Evolutionary conservation across 768 basidiomycete genomes (phyloP).

Genomic region (Boletus tomentosulus): DNA sequence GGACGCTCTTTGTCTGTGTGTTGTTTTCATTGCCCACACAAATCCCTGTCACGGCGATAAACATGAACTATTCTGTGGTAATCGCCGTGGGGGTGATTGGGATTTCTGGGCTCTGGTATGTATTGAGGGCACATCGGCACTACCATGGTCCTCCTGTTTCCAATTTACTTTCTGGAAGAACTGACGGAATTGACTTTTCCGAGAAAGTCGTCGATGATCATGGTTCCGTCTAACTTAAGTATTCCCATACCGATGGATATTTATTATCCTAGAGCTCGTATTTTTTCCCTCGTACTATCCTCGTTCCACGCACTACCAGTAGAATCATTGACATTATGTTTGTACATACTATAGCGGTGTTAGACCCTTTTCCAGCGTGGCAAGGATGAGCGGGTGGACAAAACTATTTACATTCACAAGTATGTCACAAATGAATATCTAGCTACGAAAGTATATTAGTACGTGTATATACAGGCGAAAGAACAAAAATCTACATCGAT

Average conservation of each 20-base stretch:
- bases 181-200: neutral
- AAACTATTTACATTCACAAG: neutral
- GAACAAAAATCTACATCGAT: neutral
- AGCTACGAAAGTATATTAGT: neutral
- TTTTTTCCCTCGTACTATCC: neutral
- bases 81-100: constrained; percentile 23
- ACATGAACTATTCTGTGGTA: constrained; percentile 52
- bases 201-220: neutral
- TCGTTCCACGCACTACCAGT: neutral
- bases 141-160: constrained; percentile 62
- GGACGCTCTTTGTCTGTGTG: constrained; percentile 44
- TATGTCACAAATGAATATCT: neutral
- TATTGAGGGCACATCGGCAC: constrained; percentile 47
- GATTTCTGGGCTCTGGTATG: constrained; percentile 46
- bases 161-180: constrained; percentile 32
- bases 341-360: no score
- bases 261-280: neutral
- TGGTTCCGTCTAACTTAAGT: neutral
- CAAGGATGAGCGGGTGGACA: no score
- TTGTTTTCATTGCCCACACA: constrained; percentile 49
- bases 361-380: no score
- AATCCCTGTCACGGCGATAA: constrained; percentile 42
- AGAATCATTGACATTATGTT: no score
- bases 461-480: neutral
- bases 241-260: neutral